phyloP scores from a whole-genome alignment of 2,329 filamentous ascomycete species.

The Fusarium sp. region DNA sequence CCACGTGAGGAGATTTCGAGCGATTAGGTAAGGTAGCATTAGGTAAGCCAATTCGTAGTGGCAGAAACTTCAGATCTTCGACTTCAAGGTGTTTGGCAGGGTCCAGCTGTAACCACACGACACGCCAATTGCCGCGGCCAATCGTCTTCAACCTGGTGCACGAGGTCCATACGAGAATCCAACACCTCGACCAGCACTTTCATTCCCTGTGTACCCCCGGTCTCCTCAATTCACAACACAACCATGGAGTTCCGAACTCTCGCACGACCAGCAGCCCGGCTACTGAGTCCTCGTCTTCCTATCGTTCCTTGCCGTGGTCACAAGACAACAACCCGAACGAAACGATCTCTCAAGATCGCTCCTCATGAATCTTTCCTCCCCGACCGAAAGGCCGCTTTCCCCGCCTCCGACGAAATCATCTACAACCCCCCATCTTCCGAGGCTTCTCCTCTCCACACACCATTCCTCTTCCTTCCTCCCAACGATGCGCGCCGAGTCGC shows the following conservation, averaged over 20 bases:
- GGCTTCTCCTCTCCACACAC: constrained; percentile 71
- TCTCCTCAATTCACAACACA: constrained; percentile 15
- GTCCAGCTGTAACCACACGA: constrained; percentile 34
- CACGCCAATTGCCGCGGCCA: constrained; percentile 42
- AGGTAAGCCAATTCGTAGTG: constrained; percentile 29
- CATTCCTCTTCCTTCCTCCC: constrained; percentile 72
- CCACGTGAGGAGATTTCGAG: no score
- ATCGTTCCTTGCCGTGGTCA: constrained; percentile 54
- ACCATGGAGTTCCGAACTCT: constrained; percentile 53
- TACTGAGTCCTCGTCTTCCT: constrained; percentile 47
- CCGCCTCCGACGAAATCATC: constrained; percentile 58
- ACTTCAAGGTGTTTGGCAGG: constrained; percentile 33
- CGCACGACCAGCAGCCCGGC: constrained; percentile 50
- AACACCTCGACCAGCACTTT: background rate
- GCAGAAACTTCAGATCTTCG: constrained; percentile 45
- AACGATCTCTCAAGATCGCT: constrained; percentile 67
- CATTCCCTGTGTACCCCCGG: background rate
- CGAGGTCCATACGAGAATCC: constrained; percentile 20
- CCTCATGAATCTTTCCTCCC: constrained; percentile 70
- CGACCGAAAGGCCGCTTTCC: constrained; percentile 48
- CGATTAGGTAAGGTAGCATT: constrained; percentile 3
- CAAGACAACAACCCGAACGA: constrained; percentile 65
- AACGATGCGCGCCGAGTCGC: constrained; percentile 64
- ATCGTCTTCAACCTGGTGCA: constrained; percentile 35
- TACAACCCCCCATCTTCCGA: constrained; percentile 68